Evolutionary conservation across 2,329 filamentous ascomycete genomes (phyloP).

Genomic region (Macrophomina pseudophaseolina): DNA sequence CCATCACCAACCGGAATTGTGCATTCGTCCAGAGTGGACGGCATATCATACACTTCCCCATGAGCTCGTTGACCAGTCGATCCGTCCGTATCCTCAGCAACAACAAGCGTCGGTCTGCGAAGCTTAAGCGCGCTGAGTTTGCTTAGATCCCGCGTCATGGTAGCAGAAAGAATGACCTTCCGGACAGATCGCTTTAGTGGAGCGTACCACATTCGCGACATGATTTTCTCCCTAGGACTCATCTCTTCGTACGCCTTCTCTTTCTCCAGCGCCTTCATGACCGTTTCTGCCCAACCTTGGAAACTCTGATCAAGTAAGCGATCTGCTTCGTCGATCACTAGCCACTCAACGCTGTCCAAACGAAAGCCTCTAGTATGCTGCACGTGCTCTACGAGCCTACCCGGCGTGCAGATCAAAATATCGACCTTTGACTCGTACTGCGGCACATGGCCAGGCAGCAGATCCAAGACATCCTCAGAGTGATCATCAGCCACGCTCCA

Average conservation of each 20-base stretch:
- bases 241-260: conserved; percentile 57
- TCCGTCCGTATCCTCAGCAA: conserved; percentile 64
- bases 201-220: conserved; percentile 50
- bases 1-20: conserved; percentile 57
- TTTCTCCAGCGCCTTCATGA: conserved; percentile 64
- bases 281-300: conserved; percentile 82
- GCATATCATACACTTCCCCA: conserved; percentile 62
- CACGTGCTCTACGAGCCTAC: conserved; percentile 88
- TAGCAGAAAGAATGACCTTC: conserved; percentile 89
- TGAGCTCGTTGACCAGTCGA: conserved; percentile 27
- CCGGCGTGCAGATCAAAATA: conserved; percentile 88
- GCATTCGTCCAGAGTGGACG: conserved; percentile 51
- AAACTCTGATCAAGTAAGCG: conserved; percentile 89
- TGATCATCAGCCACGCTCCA: conserved; percentile 16
- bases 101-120: conserved; percentile 73
- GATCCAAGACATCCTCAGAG: conserved; percentile 41
- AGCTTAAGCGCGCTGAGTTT: conserved; percentile 77
- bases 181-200: conserved; percentile 57
- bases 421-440: conserved; percentile 76
- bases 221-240: conserved; percentile 59
- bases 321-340: conserved; percentile 93
- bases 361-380: conserved; percentile 82
- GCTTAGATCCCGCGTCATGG: conserved; percentile 85
- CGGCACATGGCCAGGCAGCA: conserved; percentile 67
- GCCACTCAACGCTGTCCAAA: conserved; percentile 79